Conservation (phyloP, 768 basidiomycete species). For the Russula compacta region DNA sequence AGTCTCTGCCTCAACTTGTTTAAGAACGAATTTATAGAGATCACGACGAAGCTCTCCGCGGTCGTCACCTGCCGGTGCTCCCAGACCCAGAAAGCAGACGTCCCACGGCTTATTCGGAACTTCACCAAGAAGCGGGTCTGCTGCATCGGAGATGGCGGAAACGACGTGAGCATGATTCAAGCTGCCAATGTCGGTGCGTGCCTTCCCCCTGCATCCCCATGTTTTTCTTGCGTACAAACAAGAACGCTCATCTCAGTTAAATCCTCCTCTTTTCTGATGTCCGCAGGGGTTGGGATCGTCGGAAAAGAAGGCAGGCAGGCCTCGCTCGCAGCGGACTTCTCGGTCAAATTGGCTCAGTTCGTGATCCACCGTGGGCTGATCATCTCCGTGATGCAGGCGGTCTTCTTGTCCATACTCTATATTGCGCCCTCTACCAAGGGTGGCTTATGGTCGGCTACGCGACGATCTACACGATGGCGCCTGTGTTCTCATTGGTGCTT, state of each 20-base stretch:
- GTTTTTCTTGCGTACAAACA: background rate
- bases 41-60: slow-evolving; percentile 90
- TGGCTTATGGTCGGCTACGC: slow-evolving; percentile 98
- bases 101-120: slow-evolving; percentile 83
- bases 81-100: slow-evolving; percentile 97
- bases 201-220: background rate
- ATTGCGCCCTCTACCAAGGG: slow-evolving; percentile 96
- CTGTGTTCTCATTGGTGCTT: slow-evolving; percentile 93
- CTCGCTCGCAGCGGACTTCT: slow-evolving; percentile 97
- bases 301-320: slow-evolving; percentile 99
- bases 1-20: slow-evolving; percentile 91
- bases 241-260: too few relatives aligned
- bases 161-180: slow-evolving; percentile 99
- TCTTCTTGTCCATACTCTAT: slow-evolving; percentile 88
- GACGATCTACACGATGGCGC: slow-evolving; percentile 95
- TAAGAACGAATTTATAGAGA: slow-evolving; percentile 91
- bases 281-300: slow-evolving; percentile 86
- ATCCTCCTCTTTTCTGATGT: too few relatives aligned
- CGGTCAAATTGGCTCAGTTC: slow-evolving; percentile 95
- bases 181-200: slow-evolving; percentile 93
- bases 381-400: slow-evolving; percentile 96
- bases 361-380: slow-evolving; percentile 97
- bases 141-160: slow-evolving; percentile 98
- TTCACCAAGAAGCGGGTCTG: slow-evolving; percentile 94
- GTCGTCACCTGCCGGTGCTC: slow-evolving; percentile 98